Percentiles rank a stretch among this genome's conserved stretches.
Conservation (phyloP, 345 rosid species). For the Balakata baccata region DNA sequence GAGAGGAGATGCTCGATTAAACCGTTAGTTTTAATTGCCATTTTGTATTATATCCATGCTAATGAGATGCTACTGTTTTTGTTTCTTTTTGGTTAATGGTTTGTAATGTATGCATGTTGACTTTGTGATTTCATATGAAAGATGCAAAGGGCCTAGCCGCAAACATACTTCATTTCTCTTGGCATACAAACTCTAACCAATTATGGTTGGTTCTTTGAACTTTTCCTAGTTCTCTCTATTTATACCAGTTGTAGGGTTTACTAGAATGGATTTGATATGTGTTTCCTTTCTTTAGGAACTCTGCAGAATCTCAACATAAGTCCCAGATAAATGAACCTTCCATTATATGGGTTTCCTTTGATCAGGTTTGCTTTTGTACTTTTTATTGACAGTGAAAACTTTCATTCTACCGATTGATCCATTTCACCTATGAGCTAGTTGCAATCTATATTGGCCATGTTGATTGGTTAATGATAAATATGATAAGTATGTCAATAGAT, state of each 20-base stretch:
- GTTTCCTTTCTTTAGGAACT: constrained; percentile 27
- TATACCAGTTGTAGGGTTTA: no score
- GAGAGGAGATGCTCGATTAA: constrained; percentile 61
- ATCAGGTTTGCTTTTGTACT: constrained; percentile 45
- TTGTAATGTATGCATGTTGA: not conserved
- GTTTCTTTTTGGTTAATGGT: not conserved
- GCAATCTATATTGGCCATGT: no score
- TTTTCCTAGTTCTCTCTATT: not conserved
- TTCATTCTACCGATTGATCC: no score
- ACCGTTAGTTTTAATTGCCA: constrained; percentile 32
- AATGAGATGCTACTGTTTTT: not conserved
- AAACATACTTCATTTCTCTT: constrained; percentile 14
- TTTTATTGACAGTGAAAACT: not conserved
- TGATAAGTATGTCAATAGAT: no score
- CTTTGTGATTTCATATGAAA: constrained; percentile 42
- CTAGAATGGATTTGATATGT: not conserved
- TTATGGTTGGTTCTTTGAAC: constrained; percentile 10
- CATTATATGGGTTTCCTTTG: constrained; percentile 56
- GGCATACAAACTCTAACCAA: constrained; percentile 15
- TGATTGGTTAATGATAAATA: no score
- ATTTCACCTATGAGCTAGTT: no score
- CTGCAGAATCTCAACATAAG: constrained; percentile 34
- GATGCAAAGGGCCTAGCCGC: constrained; percentile 34
- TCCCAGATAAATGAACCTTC: constrained; percentile 32
- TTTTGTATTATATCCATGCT: not conserved